Evolutionary conservation across 495 filamentous ascomycete genomes (phyloP).

Genomic region (Xylaria cubensis): DNA sequence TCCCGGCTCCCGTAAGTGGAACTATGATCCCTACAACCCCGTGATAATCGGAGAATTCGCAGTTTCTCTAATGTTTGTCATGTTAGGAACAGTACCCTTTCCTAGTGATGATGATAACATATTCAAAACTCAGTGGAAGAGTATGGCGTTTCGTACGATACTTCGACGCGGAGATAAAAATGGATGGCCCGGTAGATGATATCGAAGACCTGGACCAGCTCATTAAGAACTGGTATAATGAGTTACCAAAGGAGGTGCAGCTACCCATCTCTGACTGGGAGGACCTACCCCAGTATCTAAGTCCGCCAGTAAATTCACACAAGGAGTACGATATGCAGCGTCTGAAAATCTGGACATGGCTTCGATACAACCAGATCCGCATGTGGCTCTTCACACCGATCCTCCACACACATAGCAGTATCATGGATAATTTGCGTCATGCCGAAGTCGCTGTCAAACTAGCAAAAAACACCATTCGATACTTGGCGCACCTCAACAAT

Average conservation of each 20-base stretch:
- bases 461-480: slow-evolving; percentile 80
- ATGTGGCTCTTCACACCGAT: slow-evolving; percentile 84
- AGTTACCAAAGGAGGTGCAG: slow-evolving; percentile 50
- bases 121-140: slow-evolving; percentile 76
- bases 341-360: slow-evolving; percentile 65
- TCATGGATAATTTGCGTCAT: slow-evolving; percentile 70
- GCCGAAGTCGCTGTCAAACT: slow-evolving; percentile 77
- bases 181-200: slow-evolving; percentile 63
- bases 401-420: slow-evolving; percentile 76
- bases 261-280: slow-evolving; percentile 41
- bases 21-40: background rate
- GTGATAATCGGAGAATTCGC: background rate
- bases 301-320: slow-evolving; percentile 34
- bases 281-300: slow-evolving; percentile 37
- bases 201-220: slow-evolving; percentile 79
- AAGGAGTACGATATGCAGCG: slow-evolving; percentile 60
- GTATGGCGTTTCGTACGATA: slow-evolving; percentile 75
- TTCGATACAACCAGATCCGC: slow-evolving; percentile 82
- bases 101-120: slow-evolving; percentile 77
- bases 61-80: slow-evolving; percentile 28
- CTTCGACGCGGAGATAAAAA: slow-evolving; percentile 58
- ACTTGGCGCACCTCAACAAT: slow-evolving; percentile 75
- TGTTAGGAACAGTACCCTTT: slow-evolving; percentile 72
- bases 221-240: slow-evolving; percentile 76
- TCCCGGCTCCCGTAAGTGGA: slow-evolving; percentile 75